These are phyloP conservation scores for Tylopilus vinaceipallidus DNA, from an alignment of 768 basidiomycete genomes.

Conservation along the genomic window DNA sequence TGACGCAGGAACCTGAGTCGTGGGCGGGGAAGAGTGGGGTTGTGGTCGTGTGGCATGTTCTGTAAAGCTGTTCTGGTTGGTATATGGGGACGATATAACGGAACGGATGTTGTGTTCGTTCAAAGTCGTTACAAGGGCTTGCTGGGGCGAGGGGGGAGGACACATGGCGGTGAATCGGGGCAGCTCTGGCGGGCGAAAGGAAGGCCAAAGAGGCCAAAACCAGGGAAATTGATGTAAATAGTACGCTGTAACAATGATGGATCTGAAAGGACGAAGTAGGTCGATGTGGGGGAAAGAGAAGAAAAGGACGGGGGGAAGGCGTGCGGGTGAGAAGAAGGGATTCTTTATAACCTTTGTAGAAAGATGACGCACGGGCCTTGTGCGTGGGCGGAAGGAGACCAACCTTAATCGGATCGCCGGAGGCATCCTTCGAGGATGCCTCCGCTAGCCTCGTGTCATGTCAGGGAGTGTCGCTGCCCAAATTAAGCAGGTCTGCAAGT, in stretches of 20 bases:
- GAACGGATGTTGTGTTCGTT: conserved; percentile 11
- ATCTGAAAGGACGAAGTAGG: conserved; percentile 18
- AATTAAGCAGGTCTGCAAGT: conserved; percentile 29
- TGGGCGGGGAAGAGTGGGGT: conserved; percentile 12
- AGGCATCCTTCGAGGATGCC: conserved; percentile 24
- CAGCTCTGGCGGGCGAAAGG: conserved; percentile 12
- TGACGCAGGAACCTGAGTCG: conserved; percentile 18
- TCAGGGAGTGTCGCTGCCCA: conserved; percentile 15
- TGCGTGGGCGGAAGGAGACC: conserved; percentile 18
- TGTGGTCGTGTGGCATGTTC: conserved; percentile 5
- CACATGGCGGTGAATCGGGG: conserved; percentile 30
- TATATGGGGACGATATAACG: conserved; percentile 5
- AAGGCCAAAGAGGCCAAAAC: conserved; percentile 12
- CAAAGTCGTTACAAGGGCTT: conserved; percentile 20
- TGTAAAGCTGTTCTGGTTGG: conserved; percentile 2
- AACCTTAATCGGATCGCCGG: conserved; percentile 16
- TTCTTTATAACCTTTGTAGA: conserved; percentile 25
- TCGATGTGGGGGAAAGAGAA: conserved; percentile 14
- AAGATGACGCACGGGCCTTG: conserved; percentile 30
- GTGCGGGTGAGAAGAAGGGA: conserved; percentile 8
- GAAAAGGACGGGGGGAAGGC: conserved; percentile 9
- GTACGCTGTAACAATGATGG: conserved; percentile 6
- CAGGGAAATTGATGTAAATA: conserved; percentile 24
- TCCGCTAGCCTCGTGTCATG: conserved; percentile 19
- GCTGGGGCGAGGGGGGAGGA: conserved; percentile 23